Evolutionary conservation across 1,284 basidiomycete genomes (phyloP), one percentile per base, ranked within the genome.

Genomic region (Golubevia sp.): DNA sequence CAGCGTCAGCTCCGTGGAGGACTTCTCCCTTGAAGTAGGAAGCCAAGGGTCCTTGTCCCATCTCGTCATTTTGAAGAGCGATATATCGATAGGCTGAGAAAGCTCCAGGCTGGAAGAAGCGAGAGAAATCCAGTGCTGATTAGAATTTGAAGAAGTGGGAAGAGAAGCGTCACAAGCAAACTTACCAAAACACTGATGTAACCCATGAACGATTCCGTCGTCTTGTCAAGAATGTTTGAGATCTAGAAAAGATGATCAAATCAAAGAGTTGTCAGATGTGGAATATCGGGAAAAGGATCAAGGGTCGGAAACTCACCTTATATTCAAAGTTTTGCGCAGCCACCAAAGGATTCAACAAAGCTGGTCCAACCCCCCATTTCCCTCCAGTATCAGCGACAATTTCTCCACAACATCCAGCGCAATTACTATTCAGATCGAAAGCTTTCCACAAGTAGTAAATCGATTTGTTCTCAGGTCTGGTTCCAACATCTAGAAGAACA

Each of bases 11-110:
- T 6, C 93, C 93, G 71, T 94, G 90, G 55, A 97, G 85, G 34
- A 92, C 89, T 83, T 99, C 97, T 26, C 97, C 96, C 82, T 97
- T 94, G 87, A 99, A 99, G 85, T 99, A 99, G 0, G 92, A 93
- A 0, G 92, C 91, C 0, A 99, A 86, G 0, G 97, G 97, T 0
- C 96, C 97, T 21, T 88, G 86, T 0, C 94, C 95, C 48, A 88
- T 86, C 62, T 90, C 89, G 83, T 96, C 89, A 76, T 99, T 98
- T 84, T 94, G 91, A 55, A 97, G 83, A 0, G 94, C 94, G 68
- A 93, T 93, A 79, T 93, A 95, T 56, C 91, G 86, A 60, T 88
- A 84, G 2, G 86, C 87, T 87, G 94, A 97, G 85, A 97, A 97
- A 6, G 95, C 95, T 50, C 94, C 94, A 25, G 94, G 94, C 5